Base-by-base conservation (phyloP, 169 alveolate species). In the Hepatocystis sp. region DNA sequence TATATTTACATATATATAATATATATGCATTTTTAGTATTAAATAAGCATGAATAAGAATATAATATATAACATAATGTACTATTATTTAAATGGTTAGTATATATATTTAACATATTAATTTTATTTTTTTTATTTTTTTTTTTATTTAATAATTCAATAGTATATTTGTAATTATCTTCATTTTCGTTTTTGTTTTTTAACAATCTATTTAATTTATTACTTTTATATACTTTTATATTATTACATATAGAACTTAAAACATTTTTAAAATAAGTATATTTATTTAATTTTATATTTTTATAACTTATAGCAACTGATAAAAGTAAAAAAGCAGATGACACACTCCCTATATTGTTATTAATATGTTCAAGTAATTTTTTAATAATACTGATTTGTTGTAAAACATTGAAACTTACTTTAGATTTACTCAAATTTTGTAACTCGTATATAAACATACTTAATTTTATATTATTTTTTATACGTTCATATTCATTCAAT, bases 181-280 rank as follows among this genome's bases (percentile, higher is more conserved):
- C 21, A 27, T 39, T 5, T 30, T 67, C 32, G 3, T 49, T 28
- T 2, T 17, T 3, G 4, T 15, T 51, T 34, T 32, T 27, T 10
- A 61, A 25, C 28, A 71, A 36, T 28, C n/a, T 71, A 2, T 30
- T 42, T 30, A 71, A 7, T 19, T 71, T 71, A 15, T 40, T 71
- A 21, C 4, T 71, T 61, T 56, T 71, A 19, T 71, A 56, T 0
- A 71, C 86, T 21, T 34, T 71, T 27, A 71, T 71, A 42, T 71
- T 21, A 34, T 34, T 71, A 55, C 86, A 71, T 34, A 71, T 46
- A 27, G 32, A 40, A 11, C 71, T 47, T 11, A 71, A 49, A 2
- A 71, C 47, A 61, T 71, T 71, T 34, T 71, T 71, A 71, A 56
- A 71, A 17, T 71, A 71, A 17, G 76, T 55, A 21, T 71, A 71